phyloP scores from a whole-genome alignment of 352 stramenopile genomes.

The Halophytophthora polymorphica region DNA sequence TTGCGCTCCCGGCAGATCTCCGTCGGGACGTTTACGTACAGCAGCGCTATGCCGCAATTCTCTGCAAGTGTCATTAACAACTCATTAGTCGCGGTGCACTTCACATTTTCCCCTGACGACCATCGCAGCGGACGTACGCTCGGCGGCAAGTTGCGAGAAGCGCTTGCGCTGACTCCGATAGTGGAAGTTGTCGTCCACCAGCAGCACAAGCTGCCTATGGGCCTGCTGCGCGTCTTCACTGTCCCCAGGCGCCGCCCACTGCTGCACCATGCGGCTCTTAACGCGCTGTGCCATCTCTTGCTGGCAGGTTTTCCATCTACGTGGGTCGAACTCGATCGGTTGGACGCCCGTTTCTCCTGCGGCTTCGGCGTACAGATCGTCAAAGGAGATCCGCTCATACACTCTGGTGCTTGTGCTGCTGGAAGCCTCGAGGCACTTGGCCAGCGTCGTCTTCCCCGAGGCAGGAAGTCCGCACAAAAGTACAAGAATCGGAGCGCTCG shows the following conservation, averaged over 20 bases:
- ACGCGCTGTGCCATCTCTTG: slow-evolving; percentile 37
- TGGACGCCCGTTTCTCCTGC: neutral
- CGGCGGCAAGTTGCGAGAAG: slow-evolving; percentile 47
- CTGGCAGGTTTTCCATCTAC: slow-evolving; percentile 52
- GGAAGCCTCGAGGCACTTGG: slow-evolving; percentile 18
- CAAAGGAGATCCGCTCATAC: slow-evolving; percentile 52
- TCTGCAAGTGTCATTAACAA: slow-evolving; percentile 22
- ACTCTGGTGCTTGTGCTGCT: neutral
- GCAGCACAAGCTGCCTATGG: slow-evolving; percentile 30
- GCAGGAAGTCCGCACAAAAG: slow-evolving; percentile 64
- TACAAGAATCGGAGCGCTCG: slow-evolving; percentile 28
- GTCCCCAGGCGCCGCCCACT: neutral
- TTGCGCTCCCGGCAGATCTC: slow-evolving; percentile 44
- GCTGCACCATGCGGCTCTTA: slow-evolving; percentile 8
- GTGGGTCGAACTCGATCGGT: slow-evolving; percentile 38
- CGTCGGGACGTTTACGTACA: slow-evolving; percentile 31
- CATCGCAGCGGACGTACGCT: slow-evolving; percentile 26
- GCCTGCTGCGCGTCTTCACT: neutral
- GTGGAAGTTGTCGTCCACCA: slow-evolving; percentile 75
- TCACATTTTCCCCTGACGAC: neutral
- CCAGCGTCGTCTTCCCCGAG: slow-evolving; percentile 68
- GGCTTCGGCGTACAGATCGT: slow-evolving; percentile 45
- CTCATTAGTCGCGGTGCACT: slow-evolving; percentile 13
- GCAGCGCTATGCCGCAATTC: slow-evolving; percentile 42
- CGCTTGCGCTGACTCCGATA: slow-evolving; percentile 69